Conservation (phyloP, 1,284 basidiomycete genomes). For the Leucoagaricus sp. region DNA sequence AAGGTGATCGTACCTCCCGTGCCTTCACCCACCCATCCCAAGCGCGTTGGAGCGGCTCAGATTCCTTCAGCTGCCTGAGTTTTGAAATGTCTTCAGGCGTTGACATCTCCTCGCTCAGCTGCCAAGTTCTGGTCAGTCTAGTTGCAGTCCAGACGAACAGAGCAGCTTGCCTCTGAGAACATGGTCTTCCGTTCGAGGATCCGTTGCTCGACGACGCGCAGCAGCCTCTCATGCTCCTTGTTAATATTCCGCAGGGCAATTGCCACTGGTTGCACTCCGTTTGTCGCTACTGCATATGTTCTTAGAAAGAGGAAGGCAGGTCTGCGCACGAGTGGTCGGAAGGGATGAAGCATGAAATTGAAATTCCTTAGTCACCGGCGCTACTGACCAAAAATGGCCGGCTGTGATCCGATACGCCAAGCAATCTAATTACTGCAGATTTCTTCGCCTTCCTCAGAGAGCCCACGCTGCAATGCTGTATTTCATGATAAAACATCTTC, state of each 20-base stretch:
- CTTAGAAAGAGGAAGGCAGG: background rate
- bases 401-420: background rate
- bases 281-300: constrained; percentile 1
- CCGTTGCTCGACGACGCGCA: constrained; percentile 42
- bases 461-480: too few species aligned
- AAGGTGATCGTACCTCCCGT: constrained; percentile 27
- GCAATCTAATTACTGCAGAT: too few species aligned
- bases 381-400: constrained; percentile 6
- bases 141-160: background rate
- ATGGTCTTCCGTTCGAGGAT: constrained; percentile 40
- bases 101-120: constrained; percentile 38
- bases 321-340: constrained; percentile 1
- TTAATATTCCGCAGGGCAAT: constrained; percentile 7
- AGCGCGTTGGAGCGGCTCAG: constrained; percentile 30
- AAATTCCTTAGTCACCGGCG: constrained; percentile 9
- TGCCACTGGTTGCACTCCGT: background rate
- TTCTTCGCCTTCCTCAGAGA: too few species aligned
- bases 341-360: constrained; percentile 11
- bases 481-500: too few species aligned
- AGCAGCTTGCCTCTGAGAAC: constrained; percentile 31
- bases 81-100: constrained; percentile 28
- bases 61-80: constrained; percentile 30
- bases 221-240: constrained; percentile 21
- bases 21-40: constrained; percentile 36
- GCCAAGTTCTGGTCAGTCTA: background rate